phyloP scores from a whole-genome alignment of 768 basidiomycete genomes.

The Leccinum disarticulatum region DNA sequence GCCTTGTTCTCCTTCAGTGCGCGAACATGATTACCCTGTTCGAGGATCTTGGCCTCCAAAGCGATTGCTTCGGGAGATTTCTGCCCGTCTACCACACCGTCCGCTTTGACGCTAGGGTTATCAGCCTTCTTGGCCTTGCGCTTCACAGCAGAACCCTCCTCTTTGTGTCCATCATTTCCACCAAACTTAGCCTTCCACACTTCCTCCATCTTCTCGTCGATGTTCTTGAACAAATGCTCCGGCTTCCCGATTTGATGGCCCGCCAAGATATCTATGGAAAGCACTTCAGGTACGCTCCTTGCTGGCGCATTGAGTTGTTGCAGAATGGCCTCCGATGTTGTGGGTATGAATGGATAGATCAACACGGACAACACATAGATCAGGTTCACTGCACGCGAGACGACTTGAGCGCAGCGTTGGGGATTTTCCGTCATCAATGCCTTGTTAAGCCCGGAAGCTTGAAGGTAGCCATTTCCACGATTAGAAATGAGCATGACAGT shows the following conservation, averaged over 20 bases:
- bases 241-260: slow-evolving; percentile 87
- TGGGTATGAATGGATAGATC: slow-evolving; percentile 95
- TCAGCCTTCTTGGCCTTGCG: slow-evolving; percentile 57
- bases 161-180: slow-evolving; percentile 51
- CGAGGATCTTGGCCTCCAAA: slow-evolving; percentile 71
- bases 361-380: slow-evolving; percentile 88
- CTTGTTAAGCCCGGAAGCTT: slow-evolving; percentile 88
- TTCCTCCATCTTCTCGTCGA: slow-evolving; percentile 88
- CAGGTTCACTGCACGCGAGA: slow-evolving; percentile 87
- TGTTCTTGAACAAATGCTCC: slow-evolving; percentile 89
- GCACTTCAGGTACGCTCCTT: slow-evolving; percentile 68
- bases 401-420: slow-evolving; percentile 83
- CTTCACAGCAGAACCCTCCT: slow-evolving; percentile 43
- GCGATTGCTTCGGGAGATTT: slow-evolving; percentile 73
- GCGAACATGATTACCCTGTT: slow-evolving; percentile 75
- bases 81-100: slow-evolving; percentile 44
- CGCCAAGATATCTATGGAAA: slow-evolving; percentile 80
- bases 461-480: slow-evolving; percentile 92
- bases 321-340: slow-evolving; percentile 78
- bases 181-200: slow-evolving; percentile 80
- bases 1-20: slow-evolving; percentile 53
- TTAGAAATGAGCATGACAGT: slow-evolving; percentile 88
- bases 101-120: slow-evolving; percentile 47
- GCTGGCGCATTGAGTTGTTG: slow-evolving; percentile 87
- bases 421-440: slow-evolving; percentile 80